phyloP scores from a whole-genome alignment of 768 basidiomycete genomes.

The Xerocomellus chrysenteron region DNA sequence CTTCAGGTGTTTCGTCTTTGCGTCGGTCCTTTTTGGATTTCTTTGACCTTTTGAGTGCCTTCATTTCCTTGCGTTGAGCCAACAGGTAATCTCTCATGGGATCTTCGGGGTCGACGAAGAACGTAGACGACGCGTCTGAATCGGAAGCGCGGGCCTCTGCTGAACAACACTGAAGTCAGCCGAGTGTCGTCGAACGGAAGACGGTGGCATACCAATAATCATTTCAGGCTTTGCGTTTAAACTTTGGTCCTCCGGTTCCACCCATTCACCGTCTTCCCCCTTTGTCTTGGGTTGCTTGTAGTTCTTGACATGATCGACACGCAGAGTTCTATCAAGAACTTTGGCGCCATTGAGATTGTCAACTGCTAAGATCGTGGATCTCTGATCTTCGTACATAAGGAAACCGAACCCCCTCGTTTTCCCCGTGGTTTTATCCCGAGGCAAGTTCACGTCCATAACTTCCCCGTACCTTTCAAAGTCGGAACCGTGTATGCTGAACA shows the following conservation, averaged over 20 bases:
- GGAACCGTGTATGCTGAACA: background rate
- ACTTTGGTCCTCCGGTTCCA: constrained; percentile 81
- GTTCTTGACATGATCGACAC: constrained; percentile 90
- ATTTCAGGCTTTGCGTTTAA: constrained; percentile 83
- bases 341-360: constrained; percentile 97
- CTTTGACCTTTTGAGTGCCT: constrained; percentile 59
- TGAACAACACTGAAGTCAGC: constrained; percentile 24
- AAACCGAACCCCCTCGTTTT: constrained; percentile 92
- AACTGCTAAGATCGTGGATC: constrained; percentile 92
- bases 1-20: constrained; percentile 78
- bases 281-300: constrained; percentile 86
- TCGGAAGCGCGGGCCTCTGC: constrained; percentile 59
- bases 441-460: constrained; percentile 91
- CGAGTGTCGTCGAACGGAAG: background rate
- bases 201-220: constrained; percentile 51
- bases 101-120: constrained; percentile 90
- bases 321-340: constrained; percentile 80
- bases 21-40: constrained; percentile 62
- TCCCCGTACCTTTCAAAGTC: constrained; percentile 79
- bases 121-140: constrained; percentile 60
- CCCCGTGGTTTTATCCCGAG: constrained; percentile 90
- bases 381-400: constrained; percentile 98
- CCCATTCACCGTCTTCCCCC: constrained; percentile 81
- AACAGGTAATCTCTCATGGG: constrained; percentile 95
- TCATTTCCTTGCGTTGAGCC: constrained; percentile 69